phyloP scores from a whole-genome alignment of 139 green algal genomes.

The Zygnema cylindricum region DNA sequence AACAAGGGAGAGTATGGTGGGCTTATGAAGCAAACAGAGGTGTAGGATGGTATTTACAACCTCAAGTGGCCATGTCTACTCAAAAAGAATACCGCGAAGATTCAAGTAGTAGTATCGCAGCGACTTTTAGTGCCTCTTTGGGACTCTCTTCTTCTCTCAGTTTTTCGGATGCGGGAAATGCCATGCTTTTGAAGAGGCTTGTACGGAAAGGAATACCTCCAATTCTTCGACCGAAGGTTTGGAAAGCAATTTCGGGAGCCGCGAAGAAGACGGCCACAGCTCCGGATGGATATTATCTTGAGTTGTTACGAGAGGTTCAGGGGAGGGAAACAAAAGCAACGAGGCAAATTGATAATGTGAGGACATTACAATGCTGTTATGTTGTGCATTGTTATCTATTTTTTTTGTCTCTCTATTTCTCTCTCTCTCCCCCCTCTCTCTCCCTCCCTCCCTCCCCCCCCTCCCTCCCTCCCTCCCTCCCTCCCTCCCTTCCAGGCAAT shows the following conservation, averaged over 20 bases:
- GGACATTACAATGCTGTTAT: too few relatives aligned
- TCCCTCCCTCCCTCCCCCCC: too few relatives aligned
- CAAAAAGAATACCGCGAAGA: background rate
- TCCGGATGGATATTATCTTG: slow-evolving; percentile 42
- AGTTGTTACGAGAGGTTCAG: slow-evolving; percentile 27
- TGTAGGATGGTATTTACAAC: slow-evolving; percentile 35
- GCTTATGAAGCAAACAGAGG: slow-evolving; percentile 43
- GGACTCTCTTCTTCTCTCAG: background rate
- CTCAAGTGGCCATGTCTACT: background rate
- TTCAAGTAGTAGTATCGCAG: slow-evolving; percentile 2
- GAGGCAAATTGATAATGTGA: slow-evolving; percentile 55
- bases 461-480: too few relatives aligned
- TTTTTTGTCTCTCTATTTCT: too few relatives aligned
- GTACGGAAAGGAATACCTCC: slow-evolving; percentile 54
- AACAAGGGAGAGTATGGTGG: slow-evolving; percentile 46
- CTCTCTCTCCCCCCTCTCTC: too few relatives aligned
- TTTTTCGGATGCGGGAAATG: background rate
- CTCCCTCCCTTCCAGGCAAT: too few relatives aligned
- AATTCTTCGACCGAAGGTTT: slow-evolving; percentile 48
- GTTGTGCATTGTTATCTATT: too few relatives aligned
- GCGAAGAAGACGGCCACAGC: slow-evolving; percentile 37
- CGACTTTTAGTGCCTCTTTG: background rate
- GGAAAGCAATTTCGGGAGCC: slow-evolving; percentile 52
- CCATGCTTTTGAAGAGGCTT: slow-evolving; percentile 52
- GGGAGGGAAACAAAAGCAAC: slow-evolving; percentile 47